Evolutionary conservation across 2,329 filamentous ascomycete species (phyloP), one percentile per base, ranked within the genome.

Genomic region (Colletotrichum sojae): DNA sequence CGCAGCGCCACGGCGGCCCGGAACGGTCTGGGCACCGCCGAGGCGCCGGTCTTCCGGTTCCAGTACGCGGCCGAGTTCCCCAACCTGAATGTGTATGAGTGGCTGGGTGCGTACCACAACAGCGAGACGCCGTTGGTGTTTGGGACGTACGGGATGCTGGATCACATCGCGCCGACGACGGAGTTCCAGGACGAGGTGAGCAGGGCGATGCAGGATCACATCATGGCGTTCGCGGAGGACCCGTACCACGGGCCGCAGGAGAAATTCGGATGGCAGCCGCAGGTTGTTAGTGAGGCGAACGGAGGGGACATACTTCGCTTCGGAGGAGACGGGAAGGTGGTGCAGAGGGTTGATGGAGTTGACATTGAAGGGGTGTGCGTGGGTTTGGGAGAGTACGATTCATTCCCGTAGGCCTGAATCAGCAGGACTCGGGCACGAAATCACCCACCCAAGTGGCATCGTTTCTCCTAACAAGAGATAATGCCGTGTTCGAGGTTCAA

Each of bases 41-140:
- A 75, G 16, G 69, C 75, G 1, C 73, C 76, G 2, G 81, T 81
- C 2, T 83, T 78, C 71, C 79, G 81, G 20, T 83, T 81, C 71
- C 73, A 78, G 53, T 82, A 81, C 69, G 76, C 76, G 3, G 82
- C 81, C 56, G 79, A 80, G 61, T 84, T 82, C 71, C 73, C 79
- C 20, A 83, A 84, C 67, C 77, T 83, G 57, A 76, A 77, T 15
- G 78, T 78, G 0, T 73, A 74, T 27, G 67, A 74, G 2, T 84
- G 81, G 80, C 75, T 83, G 52, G 82, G 82, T 6, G 82, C 81
- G 1, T 84, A 81, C 59, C 83, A 84, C 67, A 76, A 75, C 48
- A 74, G 74, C 6, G 81, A 83, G 56, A 72, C 81, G 22, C 77
- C 79, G 13, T 67, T 83, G 71, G 69, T 79, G 27, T 81, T 83